Evolutionary conservation across 208 protist species (phyloP).

Genomic region (Leptomonas pyrrhocoris): DNA sequence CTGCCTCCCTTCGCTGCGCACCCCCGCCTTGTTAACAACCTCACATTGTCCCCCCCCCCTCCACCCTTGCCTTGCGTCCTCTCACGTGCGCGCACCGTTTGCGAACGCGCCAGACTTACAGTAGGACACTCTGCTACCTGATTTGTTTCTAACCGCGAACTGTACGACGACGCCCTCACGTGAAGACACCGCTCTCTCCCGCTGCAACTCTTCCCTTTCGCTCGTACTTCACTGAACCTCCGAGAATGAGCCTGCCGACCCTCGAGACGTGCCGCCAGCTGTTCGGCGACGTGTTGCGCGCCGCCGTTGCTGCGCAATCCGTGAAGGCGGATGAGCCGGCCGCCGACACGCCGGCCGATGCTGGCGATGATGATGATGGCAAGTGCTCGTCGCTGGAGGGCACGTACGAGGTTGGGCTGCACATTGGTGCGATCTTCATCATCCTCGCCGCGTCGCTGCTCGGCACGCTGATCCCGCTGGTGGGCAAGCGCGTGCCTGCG

Average conservation of each 20-base stretch:
- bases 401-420: slow-evolving; percentile 49
- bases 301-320: too few relatives aligned
- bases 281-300: too few relatives aligned
- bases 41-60: too few relatives aligned
- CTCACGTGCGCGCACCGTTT: too few relatives aligned
- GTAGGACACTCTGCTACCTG: too few relatives aligned
- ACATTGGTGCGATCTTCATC: slow-evolving; percentile 70
- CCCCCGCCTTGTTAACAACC: too few relatives aligned
- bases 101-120: too few relatives aligned
- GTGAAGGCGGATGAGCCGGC: too few relatives aligned
- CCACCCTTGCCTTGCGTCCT: too few relatives aligned
- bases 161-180: too few relatives aligned
- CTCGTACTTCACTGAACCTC: neutral
- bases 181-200: neutral
- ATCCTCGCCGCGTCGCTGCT: slow-evolving; percentile 53
- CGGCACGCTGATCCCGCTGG: slow-evolving; percentile 53
- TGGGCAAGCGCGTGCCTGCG: slow-evolving; percentile 44
- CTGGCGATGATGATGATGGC: neutral
- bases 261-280: slow-evolving; percentile 3
- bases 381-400: slow-evolving; percentile 35
- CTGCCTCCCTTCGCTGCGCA: too few relatives aligned
- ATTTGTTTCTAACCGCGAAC: too few relatives aligned
- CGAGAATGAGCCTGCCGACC: slow-evolving; percentile 8
- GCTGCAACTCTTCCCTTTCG: neutral
- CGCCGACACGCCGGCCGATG: neutral